A percentile compares a stretch with the other conserved stretches of the same genome.
phyloP scores from a whole-genome alignment of 192 early-diverging fungal genomes.

The Umbelopsis vinacea region DNA sequence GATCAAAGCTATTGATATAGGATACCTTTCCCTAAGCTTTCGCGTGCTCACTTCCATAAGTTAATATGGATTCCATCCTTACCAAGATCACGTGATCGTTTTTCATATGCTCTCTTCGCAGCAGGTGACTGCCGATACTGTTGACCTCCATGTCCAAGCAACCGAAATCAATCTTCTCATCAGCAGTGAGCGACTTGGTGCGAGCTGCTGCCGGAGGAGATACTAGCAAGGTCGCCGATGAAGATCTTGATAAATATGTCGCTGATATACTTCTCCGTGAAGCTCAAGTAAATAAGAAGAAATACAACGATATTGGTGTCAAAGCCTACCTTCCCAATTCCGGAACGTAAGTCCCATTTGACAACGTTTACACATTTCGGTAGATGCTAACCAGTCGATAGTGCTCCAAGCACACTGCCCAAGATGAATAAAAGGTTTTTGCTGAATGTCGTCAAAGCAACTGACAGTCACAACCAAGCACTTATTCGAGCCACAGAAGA shows the following conservation, averaged over 20 bases:
- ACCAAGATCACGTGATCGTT: too few relatives aligned
- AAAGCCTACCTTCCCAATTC: conserved; percentile 42
- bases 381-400: conserved; percentile 16
- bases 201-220: conserved; percentile 52
- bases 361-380: not conserved
- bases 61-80: too few relatives aligned
- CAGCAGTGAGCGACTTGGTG: conserved; percentile 45
- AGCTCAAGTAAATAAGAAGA: conserved; percentile 41
- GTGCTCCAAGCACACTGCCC: conserved; percentile 44
- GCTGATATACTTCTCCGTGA: conserved; percentile 56
- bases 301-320: conserved; percentile 46
- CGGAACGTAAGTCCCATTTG: conserved; percentile 20
- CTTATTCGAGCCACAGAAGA: conserved; percentile 53
- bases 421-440: conserved; percentile 66
- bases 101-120: too few relatives aligned
- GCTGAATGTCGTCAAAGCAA: conserved; percentile 56
- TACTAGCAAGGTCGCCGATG: conserved; percentile 37
- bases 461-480: conserved; percentile 57
- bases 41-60: too few relatives aligned
- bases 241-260: conserved; percentile 62
- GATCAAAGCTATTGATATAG: too few relatives aligned
- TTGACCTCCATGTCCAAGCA: conserved; percentile 2
- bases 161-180: not conserved
- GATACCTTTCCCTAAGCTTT: too few relatives aligned
- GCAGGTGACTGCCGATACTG: too few relatives aligned